phyloP scores from a whole-genome alignment of 257 asterid genomes.

The Solanum raphanifolium region DNA sequence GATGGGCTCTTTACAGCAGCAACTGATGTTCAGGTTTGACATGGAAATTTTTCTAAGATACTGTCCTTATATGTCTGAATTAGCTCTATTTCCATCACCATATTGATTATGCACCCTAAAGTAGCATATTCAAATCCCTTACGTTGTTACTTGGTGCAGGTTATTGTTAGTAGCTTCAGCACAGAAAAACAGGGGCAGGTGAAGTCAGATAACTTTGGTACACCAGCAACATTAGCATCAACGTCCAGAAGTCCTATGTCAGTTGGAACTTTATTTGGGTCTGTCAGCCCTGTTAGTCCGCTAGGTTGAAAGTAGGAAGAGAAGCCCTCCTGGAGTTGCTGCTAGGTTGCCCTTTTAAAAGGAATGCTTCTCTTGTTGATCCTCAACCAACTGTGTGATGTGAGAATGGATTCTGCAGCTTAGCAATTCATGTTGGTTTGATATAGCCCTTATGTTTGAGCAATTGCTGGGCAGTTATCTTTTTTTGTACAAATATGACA shows the following conservation, averaged over 20 bases:
- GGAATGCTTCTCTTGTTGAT: neutral
- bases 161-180: conserved; percentile 10
- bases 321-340: neutral
- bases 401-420: neutral
- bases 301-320: neutral
- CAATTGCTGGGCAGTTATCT: neutral
- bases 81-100: neutral
- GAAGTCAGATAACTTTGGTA: neutral
- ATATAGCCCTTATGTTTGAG: neutral
- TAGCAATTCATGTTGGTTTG: neutral
- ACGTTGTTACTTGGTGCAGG: neutral
- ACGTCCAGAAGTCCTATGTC: conserved; percentile 6
- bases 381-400: neutral
- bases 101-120: neutral
- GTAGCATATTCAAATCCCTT: neutral
- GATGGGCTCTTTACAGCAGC: conserved; percentile 10
- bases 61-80: neutral
- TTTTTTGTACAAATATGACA: neutral
- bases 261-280: conserved; percentile 1
- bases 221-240: neutral
- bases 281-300: neutral
- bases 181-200: neutral
- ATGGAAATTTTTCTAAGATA: neutral
- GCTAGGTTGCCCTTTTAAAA: no score
- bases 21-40: conserved; percentile 4